phyloP scores from a whole-genome alignment of 148 eudicot genomes.

The Cornus suecica region DNA sequence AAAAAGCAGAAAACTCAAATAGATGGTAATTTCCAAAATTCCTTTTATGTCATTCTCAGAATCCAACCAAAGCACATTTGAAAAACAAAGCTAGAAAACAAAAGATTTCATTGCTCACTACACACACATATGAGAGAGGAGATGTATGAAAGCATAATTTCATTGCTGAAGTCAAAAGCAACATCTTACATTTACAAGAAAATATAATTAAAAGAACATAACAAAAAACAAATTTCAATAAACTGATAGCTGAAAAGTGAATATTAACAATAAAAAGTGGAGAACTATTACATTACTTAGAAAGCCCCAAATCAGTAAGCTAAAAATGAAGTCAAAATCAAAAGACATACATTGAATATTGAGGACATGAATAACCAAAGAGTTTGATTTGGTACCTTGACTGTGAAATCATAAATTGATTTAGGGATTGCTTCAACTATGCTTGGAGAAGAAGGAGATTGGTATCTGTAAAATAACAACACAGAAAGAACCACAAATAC shows the following conservation, averaged over 20 bases:
- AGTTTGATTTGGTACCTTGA: slow-evolving; percentile 37
- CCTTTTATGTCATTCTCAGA: too few relatives aligned
- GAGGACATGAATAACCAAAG: not conserved
- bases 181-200: not conserved
- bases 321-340: too few relatives aligned
- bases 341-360: not conserved
- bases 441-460: slow-evolving; percentile 22
- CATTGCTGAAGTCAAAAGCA: not conserved
- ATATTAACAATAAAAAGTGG: not conserved
- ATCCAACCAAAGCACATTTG: too few relatives aligned
- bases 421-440: slow-evolving; percentile 23
- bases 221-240: not conserved
- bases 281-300: not conserved
- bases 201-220: too few relatives aligned
- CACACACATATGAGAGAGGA: too few relatives aligned
- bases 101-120: too few relatives aligned
- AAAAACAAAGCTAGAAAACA: too few relatives aligned
- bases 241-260: not conserved
- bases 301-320: too few relatives aligned
- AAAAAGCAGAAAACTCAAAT: too few relatives aligned
- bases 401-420: slow-evolving; percentile 54
- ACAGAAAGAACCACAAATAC: slow-evolving; percentile 37
- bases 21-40: too few relatives aligned
- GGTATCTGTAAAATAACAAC: slow-evolving; percentile 31
- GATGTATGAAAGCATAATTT: too few relatives aligned